Conservation (phyloP, 805 yeast species). For the Lachancea mirantina region DNA sequence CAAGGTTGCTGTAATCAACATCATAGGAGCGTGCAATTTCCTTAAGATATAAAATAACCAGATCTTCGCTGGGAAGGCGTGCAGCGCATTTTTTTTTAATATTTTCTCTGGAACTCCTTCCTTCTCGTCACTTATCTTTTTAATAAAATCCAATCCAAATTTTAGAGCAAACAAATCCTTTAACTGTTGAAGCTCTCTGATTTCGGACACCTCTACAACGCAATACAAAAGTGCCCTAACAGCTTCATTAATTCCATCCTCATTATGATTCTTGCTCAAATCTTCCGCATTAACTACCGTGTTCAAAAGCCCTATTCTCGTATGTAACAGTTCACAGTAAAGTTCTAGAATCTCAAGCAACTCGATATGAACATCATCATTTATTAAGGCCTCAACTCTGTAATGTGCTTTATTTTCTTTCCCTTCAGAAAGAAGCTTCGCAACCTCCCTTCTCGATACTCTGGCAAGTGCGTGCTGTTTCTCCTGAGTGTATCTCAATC, state of each 20-base stretch:
- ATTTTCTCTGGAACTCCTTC: conserved; percentile 62
- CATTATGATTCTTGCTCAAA: conserved; percentile 26
- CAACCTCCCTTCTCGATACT: conserved; percentile 62
- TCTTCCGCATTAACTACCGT: conserved; percentile 33
- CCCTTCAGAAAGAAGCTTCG: conserved; percentile 60
- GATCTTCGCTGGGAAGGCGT: conserved; percentile 55
- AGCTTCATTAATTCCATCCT: conserved; percentile 60
- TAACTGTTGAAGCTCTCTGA: conserved; percentile 58
- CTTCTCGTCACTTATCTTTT: conserved; percentile 25
- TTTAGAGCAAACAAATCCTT: conserved; percentile 55
- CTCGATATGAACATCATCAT: conserved; percentile 77
- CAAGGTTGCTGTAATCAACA: conserved; percentile 63
- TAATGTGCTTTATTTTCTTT: conserved; percentile 79
- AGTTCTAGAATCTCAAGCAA: conserved; percentile 71
- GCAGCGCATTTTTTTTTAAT: conserved; percentile 51
- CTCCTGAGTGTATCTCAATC: conserved; percentile 63
- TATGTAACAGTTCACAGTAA: conserved; percentile 73
- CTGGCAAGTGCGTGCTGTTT: conserved; percentile 70
- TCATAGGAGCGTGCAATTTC: conserved; percentile 79
- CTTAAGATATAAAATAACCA: conserved; percentile 61
- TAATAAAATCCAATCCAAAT: conserved; percentile 63
- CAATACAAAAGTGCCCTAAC: conserved; percentile 61
- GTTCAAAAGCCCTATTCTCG: conserved; percentile 59
- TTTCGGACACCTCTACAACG: conserved; percentile 59
- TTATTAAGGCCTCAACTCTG: conserved; percentile 74